Evolutionary conservation across 805 yeast genomes (phyloP), one percentile per base, ranked within the genome.

Genomic region (Suhomyces faveliae): DNA sequence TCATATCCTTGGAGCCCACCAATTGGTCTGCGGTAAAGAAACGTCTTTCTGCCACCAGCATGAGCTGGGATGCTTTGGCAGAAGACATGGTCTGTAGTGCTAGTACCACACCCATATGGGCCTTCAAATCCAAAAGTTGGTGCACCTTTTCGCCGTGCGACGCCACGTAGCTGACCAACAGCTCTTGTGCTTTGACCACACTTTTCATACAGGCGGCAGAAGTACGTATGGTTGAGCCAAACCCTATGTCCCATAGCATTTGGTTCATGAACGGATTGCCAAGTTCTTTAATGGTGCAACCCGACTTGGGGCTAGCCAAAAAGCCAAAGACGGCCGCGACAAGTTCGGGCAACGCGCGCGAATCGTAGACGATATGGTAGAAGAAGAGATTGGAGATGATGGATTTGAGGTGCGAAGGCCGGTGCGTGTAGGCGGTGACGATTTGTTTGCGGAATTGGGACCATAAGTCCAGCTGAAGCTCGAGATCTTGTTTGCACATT

Each of bases 391-490:
- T 67, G 29, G 60, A 56, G 17, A 73, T 42, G 7, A 61, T 51
- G 38, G 50, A 21, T 25, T 56, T 54, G 29, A 63, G 20, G 37
- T 53, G 59, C 12, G 57, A 54, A 2, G 50, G 49, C 35, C 55
- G 60, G 21, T 56, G 51, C 20, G 56, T 51, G 52, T 60, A 63
- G 2, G 57, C 55, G 3, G 47, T 39, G 5, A 64, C 47, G 4
- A 72, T 61, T 17, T 50, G 51, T 19, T 52, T 54, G 22, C 59
- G 57, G 46, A 58, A 70, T 11, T 57, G 50, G 3, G 45, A 15
- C 76, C 76, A 73, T 8, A 73, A 48, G 41, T 71, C 76, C 9
- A 58, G 55, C 47, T 70, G 76, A 13, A 72, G 56, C 6, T 60
- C 49, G 27, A 61, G 54, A 35, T 73, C 77, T 5, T 60, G 53